Conservation (phyloP, 2,329 filamentous ascomycete genomes). For the Aspergillus carbonarius region DNA sequence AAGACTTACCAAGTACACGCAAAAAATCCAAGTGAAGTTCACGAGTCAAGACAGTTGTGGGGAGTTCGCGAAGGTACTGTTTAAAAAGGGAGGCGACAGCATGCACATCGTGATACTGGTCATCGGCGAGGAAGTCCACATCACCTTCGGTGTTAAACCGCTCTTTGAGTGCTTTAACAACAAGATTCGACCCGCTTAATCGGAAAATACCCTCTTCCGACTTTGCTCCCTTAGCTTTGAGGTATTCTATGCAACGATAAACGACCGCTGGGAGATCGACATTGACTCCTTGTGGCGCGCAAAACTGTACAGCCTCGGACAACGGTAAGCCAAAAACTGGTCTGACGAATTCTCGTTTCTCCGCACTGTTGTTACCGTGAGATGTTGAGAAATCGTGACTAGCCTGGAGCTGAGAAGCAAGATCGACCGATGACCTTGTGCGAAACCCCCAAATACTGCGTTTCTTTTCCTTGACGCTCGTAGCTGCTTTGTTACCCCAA, state of each 20-base stretch:
- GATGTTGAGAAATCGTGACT: constrained; percentile 40
- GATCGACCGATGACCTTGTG: constrained; percentile 69
- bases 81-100: constrained; percentile 93
- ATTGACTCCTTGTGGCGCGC: constrained; percentile 67
- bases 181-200: constrained; percentile 91
- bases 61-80: constrained; percentile 87
- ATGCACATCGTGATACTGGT: constrained; percentile 90
- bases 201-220: constrained; percentile 95
- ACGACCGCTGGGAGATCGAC: constrained; percentile 86
- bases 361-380: constrained; percentile 52
- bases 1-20: constrained; percentile 62
- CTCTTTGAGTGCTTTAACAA: constrained; percentile 87
- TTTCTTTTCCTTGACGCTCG: constrained; percentile 76
- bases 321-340: constrained; percentile 84
- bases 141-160: constrained; percentile 93
- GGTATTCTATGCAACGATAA: constrained; percentile 91
- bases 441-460: constrained; percentile 65
- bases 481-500: constrained; percentile 76
- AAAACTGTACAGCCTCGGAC: constrained; percentile 80
- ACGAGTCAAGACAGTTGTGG: constrained; percentile 83
- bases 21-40: constrained; percentile 90
- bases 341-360: constrained; percentile 56
- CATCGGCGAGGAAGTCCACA: constrained; percentile 74
- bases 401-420: constrained; percentile 42
- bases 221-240: constrained; percentile 76